Evolutionary conservation across 805 yeast genomes (phyloP).

Genomic region (Candida rishiriensis): DNA sequence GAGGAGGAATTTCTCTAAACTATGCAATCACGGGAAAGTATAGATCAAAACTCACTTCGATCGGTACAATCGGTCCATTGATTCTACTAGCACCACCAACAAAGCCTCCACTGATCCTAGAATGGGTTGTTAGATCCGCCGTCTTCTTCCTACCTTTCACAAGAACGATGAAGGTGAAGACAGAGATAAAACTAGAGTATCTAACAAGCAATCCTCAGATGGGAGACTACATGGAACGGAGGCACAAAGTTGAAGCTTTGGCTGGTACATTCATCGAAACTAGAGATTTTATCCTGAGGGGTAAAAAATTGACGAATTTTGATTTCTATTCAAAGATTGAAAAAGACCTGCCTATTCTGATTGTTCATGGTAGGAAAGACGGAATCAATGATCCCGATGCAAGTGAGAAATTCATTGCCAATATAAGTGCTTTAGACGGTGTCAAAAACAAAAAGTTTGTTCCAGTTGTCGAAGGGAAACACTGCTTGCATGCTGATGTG

Average conservation of each 20-base stretch:
- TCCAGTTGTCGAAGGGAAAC: constrained; percentile 32
- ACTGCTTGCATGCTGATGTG: constrained; percentile 43
- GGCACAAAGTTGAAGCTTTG: constrained; percentile 39
- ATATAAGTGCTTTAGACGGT: constrained; percentile 22
- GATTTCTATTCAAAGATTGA: constrained; percentile 33
- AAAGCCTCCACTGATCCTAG: constrained; percentile 44
- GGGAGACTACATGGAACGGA: constrained; percentile 39
- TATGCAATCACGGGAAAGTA: constrained; percentile 55
- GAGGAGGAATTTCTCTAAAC: constrained; percentile 67
- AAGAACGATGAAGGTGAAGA: constrained; percentile 38
- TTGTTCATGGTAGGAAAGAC: constrained; percentile 64
- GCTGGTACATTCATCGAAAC: constrained; percentile 53
- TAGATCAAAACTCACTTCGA: constrained; percentile 41
- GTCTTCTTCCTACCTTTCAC: constrained; percentile 42
- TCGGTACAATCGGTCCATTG: constrained; percentile 56
- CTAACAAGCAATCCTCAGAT: constrained; percentile 47
- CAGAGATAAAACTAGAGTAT: constrained; percentile 51
- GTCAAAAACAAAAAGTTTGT: constrained; percentile 25
- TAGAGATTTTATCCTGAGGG: constrained; percentile 59
- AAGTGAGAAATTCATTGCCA: constrained; percentile 37
- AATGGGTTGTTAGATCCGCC: constrained; percentile 37
- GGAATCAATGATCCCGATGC: constrained; percentile 51
- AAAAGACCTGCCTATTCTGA: constrained; percentile 43
- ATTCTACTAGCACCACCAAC: constrained; percentile 54
- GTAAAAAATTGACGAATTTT: constrained; percentile 43